Evolutionary conservation across 805 yeast species (phyloP), one percentile per base, ranked within the genome.

Genomic region (Metschnikowia corniflorae): DNA sequence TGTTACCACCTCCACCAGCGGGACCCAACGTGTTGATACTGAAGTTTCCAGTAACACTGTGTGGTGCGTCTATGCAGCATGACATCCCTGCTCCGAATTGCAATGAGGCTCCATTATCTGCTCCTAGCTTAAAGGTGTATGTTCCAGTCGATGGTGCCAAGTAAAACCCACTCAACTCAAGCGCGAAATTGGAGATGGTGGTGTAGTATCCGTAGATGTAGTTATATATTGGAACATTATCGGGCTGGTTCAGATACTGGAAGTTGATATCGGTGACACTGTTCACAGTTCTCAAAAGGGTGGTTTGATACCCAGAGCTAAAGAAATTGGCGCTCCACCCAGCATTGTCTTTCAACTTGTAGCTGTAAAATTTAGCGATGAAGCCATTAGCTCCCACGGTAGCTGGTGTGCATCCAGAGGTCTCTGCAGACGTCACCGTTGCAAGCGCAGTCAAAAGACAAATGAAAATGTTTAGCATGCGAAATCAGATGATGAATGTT

Each of bases 41-140:
- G 26, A 44, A 39, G 23, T 31, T 25, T 2, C 43, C 39, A 12
- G 39, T 36, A 10, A 40, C 44, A 27, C 37, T 29, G 4, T 39
- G 35, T 5, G 40, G 30, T 2, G 43, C 42, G 27, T 43, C 47
- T 24, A 30, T 29, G 28, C 49, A 45, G 27, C 49, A 43, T 1
- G 34, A 20, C 13, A 18, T 23, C 8, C 44, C 47, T 3, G 42
- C 17, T 4, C 49, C 44, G 22, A 45, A 32, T 18, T 40, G 42
- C 39, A 45, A 31, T 6, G 44, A 33, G 2, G 47, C 49, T 16
- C 47, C 49, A 21, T 45, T 40, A 23, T 45, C 46, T 13, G 49
- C 47, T 2, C 15, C 25, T 10, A 45, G 26, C 14, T 27, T 33
- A 36, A 45, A 42, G 3, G 35, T 32, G 37, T 37, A 43, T 3